phyloP scores from a whole-genome alignment of 768 basidiomycete genomes.

The Megacollybia marginata region DNA sequence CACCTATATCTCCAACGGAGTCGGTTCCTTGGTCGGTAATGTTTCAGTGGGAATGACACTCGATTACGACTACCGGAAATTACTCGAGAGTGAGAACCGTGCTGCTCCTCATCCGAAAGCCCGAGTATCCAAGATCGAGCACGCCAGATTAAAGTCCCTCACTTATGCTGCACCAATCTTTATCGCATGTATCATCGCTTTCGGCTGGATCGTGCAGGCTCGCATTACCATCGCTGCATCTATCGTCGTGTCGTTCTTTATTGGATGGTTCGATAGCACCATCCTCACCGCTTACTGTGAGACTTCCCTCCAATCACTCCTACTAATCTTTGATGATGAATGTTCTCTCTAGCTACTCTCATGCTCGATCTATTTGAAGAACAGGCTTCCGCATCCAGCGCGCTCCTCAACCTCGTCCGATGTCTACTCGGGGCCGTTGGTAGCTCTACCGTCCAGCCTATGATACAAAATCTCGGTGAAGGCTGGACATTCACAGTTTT shows the following conservation, averaged over 20 bases:
- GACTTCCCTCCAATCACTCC: background rate
- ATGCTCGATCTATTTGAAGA: too few species aligned
- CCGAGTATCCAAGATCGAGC: background rate
- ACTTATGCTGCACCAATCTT: background rate
- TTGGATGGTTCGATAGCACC: slow-evolving; percentile 1
- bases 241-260: slow-evolving; percentile 1
- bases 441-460: too few species aligned
- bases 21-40: slow-evolving; percentile 1
- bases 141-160: slow-evolving; percentile 1
- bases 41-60: slow-evolving; percentile 1
- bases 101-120: background rate
- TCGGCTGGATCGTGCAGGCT: background rate
- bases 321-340: too few species aligned
- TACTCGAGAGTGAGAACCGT: background rate
- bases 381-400: too few species aligned
- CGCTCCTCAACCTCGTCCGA: too few species aligned
- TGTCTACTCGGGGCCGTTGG: too few species aligned
- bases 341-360: too few species aligned
- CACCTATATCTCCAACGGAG: slow-evolving; percentile 1
- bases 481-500: too few species aligned
- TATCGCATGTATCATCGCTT: background rate
- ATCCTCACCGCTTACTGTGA: slow-evolving; percentile 1
- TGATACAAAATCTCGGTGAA: too few species aligned
- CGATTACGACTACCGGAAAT: background rate
- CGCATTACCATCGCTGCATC: background rate